A percentile compares a stretch with the other conserved stretches of the same genome.
phyloP scores from a whole-genome alignment of 257 asterid genomes.

The Solanum boliviense region DNA sequence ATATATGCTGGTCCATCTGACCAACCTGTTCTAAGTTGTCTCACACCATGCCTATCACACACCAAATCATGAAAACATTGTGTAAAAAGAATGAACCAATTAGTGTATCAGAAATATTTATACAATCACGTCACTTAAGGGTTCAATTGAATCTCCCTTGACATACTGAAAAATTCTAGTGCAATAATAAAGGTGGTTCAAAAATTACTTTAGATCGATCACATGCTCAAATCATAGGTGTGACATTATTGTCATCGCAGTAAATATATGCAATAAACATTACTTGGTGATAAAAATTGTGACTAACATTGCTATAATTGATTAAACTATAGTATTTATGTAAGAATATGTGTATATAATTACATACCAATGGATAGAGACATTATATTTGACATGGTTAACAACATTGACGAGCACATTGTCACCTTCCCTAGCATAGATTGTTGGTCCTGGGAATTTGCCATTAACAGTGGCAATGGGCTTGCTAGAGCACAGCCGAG shows the following conservation, averaged over 20 bases:
- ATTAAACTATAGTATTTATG: neutral
- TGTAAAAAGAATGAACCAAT: neutral
- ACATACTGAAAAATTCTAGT: neutral
- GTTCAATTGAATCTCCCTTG: neutral
- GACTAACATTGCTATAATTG: neutral
- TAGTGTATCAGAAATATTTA: neutral
- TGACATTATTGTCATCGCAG: neutral
- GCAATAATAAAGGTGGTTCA: neutral
- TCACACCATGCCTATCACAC: constrained; percentile 55
- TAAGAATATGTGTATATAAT: neutral
- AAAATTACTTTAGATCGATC: neutral
- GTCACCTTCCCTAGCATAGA: constrained; percentile 48
- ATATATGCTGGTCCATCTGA: constrained; percentile 74
- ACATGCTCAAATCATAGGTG: neutral
- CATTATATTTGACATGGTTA: constrained; percentile 52
- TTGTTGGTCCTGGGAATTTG: constrained; percentile 61
- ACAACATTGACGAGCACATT: constrained; percentile 45
- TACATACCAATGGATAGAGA: constrained; percentile 56
- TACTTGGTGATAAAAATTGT: neutral
- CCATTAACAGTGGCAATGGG: constrained; percentile 57
- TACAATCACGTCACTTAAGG: neutral
- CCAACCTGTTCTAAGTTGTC: constrained; percentile 60
- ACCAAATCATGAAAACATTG: neutral
- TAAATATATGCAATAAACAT: neutral
- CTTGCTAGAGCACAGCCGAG: constrained; percentile 47